phyloP scores from a whole-genome alignment of 345 rosid genomes.

The Corchorus olitorius region DNA sequence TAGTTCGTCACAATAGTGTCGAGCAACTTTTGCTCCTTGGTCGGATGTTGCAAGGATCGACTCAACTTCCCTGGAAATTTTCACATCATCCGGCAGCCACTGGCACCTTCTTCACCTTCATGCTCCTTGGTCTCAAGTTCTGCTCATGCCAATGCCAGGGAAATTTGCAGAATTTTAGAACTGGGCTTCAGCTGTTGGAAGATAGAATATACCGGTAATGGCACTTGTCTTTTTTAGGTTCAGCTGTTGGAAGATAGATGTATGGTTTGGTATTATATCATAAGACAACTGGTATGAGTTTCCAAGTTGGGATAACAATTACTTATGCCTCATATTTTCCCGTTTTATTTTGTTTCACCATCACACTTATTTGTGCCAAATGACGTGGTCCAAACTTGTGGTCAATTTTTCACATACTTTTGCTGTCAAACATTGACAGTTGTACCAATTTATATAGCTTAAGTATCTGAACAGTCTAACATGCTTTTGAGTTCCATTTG shows the following conservation, averaged over 20 bases:
- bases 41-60: conserved; percentile 88
- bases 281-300: not conserved
- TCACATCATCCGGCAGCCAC: conserved; percentile 95
- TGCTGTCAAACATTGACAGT: not conserved
- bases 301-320: not conserved
- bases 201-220: conserved; percentile 91
- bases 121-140: conserved; percentile 98
- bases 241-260: not conserved
- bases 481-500: not conserved
- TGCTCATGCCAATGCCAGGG: conserved; percentile 87
- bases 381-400: not conserved
- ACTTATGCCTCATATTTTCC: not conserved
- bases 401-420: not conserved
- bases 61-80: conserved; percentile 86
- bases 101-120: conserved; percentile 93
- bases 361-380: conserved; percentile 4
- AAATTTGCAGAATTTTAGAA: conserved; percentile 80
- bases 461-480: not conserved
- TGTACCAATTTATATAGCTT: conserved; percentile 3
- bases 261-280: not conserved
- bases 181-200: conserved; percentile 90
- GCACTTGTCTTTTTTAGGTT: conserved; percentile 1
- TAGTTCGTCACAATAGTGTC: conserved; percentile 81
- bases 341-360: not conserved
- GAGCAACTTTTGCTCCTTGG: conserved; percentile 97